A percentile compares a stretch with the other conserved stretches of the same genome.
Conservation (phyloP, 257 asterid genomes). For the Lithospermum erythrorhizon region DNA sequence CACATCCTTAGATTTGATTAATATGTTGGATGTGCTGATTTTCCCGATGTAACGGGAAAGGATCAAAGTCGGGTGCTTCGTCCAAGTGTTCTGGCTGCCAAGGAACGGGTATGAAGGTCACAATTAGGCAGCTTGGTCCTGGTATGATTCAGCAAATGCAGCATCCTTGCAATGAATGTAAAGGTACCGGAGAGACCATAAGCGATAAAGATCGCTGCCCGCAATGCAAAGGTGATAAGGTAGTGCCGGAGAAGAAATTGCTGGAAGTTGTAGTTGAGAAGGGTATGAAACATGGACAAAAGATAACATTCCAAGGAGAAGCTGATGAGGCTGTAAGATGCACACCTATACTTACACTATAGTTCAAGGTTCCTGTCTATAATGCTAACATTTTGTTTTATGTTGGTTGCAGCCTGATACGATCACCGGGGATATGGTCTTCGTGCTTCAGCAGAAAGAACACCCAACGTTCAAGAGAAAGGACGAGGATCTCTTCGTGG, state of each 20-base stretch:
- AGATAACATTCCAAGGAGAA: neutral
- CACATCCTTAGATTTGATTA: neutral
- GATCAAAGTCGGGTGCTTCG: neutral
- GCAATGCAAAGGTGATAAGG: neutral
- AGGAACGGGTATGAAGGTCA: neutral
- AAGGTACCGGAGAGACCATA: neutral
- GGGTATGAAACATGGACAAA: neutral
- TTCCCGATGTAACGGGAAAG: neutral
- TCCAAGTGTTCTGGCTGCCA: neutral
- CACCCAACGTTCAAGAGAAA: constrained; percentile 13
- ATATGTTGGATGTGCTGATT: neutral
- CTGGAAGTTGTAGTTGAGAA: neutral
- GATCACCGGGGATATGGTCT: neutral
- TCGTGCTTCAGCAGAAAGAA: neutral
- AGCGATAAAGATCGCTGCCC: neutral
- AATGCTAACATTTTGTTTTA: neutral
- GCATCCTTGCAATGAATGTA: neutral
- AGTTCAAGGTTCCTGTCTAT: too few relatives aligned
- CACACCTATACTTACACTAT: neutral
- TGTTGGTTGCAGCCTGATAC: neutral
- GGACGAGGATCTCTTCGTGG: constrained; percentile 23
- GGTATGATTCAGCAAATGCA: neutral
- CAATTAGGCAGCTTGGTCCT: neutral
- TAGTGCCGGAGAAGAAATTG: neutral
- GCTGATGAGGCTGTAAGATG: neutral